Evolutionary conservation across 257 asterid species (phyloP), one percentile per base, ranked within the genome.

Genomic region (Nemophila menziesii): DNA sequence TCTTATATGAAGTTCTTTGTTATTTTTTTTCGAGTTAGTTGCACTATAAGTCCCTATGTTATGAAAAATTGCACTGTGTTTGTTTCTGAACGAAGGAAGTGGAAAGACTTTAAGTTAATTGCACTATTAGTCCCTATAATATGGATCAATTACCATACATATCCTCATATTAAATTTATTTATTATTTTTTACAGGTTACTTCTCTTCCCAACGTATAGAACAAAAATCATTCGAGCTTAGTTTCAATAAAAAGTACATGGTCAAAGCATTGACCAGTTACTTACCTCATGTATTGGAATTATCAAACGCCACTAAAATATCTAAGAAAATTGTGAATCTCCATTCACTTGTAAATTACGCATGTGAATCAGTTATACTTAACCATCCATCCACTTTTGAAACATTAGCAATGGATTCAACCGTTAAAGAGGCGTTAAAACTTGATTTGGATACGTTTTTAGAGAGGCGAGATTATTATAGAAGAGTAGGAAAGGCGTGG

Each of bases 341-440:
- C 2, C 42, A 41, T 3, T 8, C 63, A 3, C 53, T 57, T 1
- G 67, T 63, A 11, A 8, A 39, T 40, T 29, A 33, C 3, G 5
- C 4, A 4, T 41, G 22, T 6, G 54, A 58, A n/a, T 23, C 57
- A 12, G 51, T 57, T 10, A 36, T 52, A 34, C 57, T 67, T n/a
- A 52, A 61, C 10, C 69, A 67, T 61, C 73, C 73, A 11, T 64
- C 62, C 4, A 67, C 68, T 2, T 67, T 67, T 19, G 69, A 57
- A 14, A 67, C 69, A 11, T 4, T 67, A 16, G 65, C 65, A 3
- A 61, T 66, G 73, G 73, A 66, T 61, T 47, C 57, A 8, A 43
- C 20, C 0, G 5, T 43, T 8, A 63, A 63, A 46, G 11, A 34
- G 5, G 60, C 39, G 13, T 8, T 61, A 16, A 56, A 52, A 2